Percentiles rank a stretch among this genome's conserved stretches.
phyloP scores from a whole-genome alignment of 2,329 filamentous ascomycete species.

The Neofusicoccum kwambonambiense region DNA sequence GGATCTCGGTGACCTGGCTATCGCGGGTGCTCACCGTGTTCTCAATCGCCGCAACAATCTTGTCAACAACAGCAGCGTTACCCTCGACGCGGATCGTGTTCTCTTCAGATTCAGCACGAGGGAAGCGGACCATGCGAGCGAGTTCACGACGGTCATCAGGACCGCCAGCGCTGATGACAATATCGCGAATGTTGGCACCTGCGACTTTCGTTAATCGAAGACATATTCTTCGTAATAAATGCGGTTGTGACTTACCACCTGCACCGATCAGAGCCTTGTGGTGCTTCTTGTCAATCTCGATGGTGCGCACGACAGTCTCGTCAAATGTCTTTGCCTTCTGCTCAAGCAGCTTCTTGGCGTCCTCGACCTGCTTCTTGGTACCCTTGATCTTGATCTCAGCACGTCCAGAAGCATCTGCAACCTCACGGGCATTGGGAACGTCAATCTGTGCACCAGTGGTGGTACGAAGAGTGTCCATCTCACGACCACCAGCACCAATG shows the following conservation, averaged over 20 bases:
- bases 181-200: conserved; percentile 82
- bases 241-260: conserved; percentile 65
- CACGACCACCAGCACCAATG: conserved; percentile 85
- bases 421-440: conserved; percentile 77
- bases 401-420: conserved; percentile 60
- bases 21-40: conserved; percentile 79
- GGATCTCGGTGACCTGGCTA: conserved; percentile 71
- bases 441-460: conserved; percentile 86
- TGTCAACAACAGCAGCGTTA: conserved; percentile 78
- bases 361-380: conserved; percentile 84
- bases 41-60: conserved; percentile 79
- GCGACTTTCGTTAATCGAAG: conserved; percentile 31
- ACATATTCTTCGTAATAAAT: conserved; percentile 37
- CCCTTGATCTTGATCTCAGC: conserved; percentile 92
- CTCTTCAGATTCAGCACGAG: conserved; percentile 79
- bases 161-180: conserved; percentile 84
- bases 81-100: conserved; percentile 88
- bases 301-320: conserved; percentile 77
- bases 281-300: conserved; percentile 93
- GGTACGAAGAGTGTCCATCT: conserved; percentile 85
- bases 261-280: conserved; percentile 87
- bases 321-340: conserved; percentile 87
- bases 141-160: conserved; percentile 81
- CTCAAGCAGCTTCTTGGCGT: conserved; percentile 86
- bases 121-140: conserved; percentile 91